These are phyloP conservation scores for Meripilus lineatus DNA, from an alignment of 1,284 basidiomycete genomes.

Conservation along the genomic window DNA sequence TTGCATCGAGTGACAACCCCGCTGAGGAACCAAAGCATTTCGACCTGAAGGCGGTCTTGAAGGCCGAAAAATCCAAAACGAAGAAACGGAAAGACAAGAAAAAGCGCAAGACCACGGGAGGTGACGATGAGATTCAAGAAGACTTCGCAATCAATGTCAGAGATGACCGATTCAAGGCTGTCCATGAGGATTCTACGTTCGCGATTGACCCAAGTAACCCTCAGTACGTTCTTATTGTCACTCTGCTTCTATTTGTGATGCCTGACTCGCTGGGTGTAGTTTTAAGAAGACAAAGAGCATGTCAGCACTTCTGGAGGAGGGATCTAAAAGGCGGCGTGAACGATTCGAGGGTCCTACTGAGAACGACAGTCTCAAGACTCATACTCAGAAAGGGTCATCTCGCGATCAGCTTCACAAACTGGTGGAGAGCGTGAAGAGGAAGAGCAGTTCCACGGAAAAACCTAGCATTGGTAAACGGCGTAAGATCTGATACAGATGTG, in stretches of 20 bases:
- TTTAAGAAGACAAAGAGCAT: constrained; percentile 90
- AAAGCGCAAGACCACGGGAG: constrained; percentile 38
- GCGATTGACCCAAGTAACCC: constrained; percentile 97
- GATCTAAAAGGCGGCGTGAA: constrained; percentile 54
- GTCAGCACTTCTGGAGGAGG: constrained; percentile 73
- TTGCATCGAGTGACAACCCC: constrained; percentile 55
- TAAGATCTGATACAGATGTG: constrained; percentile 32
- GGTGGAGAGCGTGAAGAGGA: constrained; percentile 85
- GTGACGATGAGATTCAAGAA: constrained; percentile 60
- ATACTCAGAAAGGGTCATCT: too few species aligned
- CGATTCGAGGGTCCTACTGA: constrained; percentile 20
- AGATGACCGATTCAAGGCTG: constrained; percentile 84
- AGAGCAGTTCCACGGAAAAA: constrained; percentile 37
- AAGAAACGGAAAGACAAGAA: constrained; percentile 50
- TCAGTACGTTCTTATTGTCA: constrained; percentile 54
- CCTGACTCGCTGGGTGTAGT: constrained; percentile 35
- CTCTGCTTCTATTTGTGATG: constrained; percentile 5
- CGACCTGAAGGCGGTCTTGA: constrained; percentile 86
- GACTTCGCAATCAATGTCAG: constrained; percentile 84
- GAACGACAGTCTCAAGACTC: constrained; percentile 46
- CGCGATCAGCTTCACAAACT: too few species aligned
- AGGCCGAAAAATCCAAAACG: constrained; percentile 68
- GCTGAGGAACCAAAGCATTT: constrained; percentile 73
- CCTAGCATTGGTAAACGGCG: constrained; percentile 48
- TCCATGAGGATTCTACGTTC: constrained; percentile 89